Conservation (phyloP, 352 stramenopile species). For the Globisporangium paddicum region DNA sequence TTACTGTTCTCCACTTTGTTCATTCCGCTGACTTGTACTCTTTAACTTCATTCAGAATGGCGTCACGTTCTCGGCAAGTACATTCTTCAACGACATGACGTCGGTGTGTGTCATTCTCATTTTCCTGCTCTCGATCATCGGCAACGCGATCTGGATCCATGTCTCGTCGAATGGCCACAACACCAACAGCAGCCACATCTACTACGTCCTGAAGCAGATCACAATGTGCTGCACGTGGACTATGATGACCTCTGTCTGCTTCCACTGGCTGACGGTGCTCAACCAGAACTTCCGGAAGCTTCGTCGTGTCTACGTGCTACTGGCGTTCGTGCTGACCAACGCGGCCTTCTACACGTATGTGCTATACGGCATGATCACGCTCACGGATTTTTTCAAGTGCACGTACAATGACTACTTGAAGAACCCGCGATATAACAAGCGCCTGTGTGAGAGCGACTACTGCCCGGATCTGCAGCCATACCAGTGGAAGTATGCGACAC, state of each 20-base stretch:
- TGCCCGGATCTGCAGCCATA: slow-evolving; percentile 74
- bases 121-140: slow-evolving; percentile 67
- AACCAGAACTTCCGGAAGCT: slow-evolving; percentile 60
- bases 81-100: slow-evolving; percentile 87
- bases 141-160: slow-evolving; percentile 80
- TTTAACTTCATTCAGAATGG: slow-evolving; percentile 46
- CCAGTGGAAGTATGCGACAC: slow-evolving; percentile 72
- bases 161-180: slow-evolving; percentile 45
- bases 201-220: slow-evolving; percentile 69
- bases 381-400: slow-evolving; percentile 82
- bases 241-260: slow-evolving; percentile 85
- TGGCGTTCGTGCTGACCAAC: slow-evolving; percentile 62
- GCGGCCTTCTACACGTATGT: slow-evolving; percentile 55
- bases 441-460: slow-evolving; percentile 67
- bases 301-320: slow-evolving; percentile 45
- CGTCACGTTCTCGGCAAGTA: slow-evolving; percentile 62
- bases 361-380: slow-evolving; percentile 66
- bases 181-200: slow-evolving; percentile 55
- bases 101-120: slow-evolving; percentile 71
- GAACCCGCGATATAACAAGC: slow-evolving; percentile 69
- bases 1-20: neutral
- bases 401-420: slow-evolving; percentile 86
- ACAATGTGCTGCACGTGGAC: slow-evolving; percentile 74
- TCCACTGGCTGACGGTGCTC: slow-evolving; percentile 79
- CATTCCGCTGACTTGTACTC: neutral